Evolutionary conservation across 495 filamentous ascomycete genomes (phyloP).

Genomic region (Annulohypoxylon moriforme): DNA sequence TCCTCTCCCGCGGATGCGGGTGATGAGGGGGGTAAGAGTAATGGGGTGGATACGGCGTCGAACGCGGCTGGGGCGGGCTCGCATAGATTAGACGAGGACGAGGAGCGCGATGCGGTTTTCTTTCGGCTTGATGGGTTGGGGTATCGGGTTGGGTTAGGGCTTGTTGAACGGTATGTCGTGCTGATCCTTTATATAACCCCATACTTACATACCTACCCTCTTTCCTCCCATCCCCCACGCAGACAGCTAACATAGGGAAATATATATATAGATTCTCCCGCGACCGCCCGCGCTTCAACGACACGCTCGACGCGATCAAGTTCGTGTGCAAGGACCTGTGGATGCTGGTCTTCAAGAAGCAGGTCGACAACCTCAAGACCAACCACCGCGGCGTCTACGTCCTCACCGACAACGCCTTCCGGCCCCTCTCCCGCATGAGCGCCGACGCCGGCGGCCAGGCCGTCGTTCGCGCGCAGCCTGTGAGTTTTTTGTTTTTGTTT

Average conservation of each 20-base stretch:
- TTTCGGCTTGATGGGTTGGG: conserved; percentile 86
- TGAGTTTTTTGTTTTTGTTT: conserved; percentile 57
- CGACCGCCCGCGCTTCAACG: conserved; percentile 85
- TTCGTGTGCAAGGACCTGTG: conserved; percentile 98
- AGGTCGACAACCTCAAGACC: conserved; percentile 97
- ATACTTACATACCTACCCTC: conserved; percentile 63
- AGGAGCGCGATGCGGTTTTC: conserved; percentile 82
- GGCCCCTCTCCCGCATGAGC: conserved; percentile 88
- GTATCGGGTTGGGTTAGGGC: conserved; percentile 91
- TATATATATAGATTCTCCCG: conserved; percentile 94
- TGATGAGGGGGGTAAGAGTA: conserved; percentile 2
- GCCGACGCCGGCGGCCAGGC: conserved; percentile 77
- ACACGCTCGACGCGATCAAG: conserved; percentile 93
- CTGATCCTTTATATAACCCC: conserved; percentile 21
- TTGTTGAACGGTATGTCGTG: conserved; percentile 82
- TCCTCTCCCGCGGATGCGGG: not conserved
- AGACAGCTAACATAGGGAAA: too few species aligned
- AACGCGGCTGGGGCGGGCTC: conserved; percentile 5
- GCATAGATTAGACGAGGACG: conserved; percentile 71
- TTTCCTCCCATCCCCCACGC: too few species aligned
- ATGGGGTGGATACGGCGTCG: not conserved
- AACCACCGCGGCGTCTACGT: conserved; percentile 98
- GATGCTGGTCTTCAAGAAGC: conserved; percentile 93
- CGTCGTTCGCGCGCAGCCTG: conserved; percentile 80
- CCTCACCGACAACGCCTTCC: conserved; percentile 92